Percentiles rank a stretch among this genome's conserved stretches.
Conservation (phyloP, 164 flowering plant genomes). For the Tinospora cordifolia region DNA sequence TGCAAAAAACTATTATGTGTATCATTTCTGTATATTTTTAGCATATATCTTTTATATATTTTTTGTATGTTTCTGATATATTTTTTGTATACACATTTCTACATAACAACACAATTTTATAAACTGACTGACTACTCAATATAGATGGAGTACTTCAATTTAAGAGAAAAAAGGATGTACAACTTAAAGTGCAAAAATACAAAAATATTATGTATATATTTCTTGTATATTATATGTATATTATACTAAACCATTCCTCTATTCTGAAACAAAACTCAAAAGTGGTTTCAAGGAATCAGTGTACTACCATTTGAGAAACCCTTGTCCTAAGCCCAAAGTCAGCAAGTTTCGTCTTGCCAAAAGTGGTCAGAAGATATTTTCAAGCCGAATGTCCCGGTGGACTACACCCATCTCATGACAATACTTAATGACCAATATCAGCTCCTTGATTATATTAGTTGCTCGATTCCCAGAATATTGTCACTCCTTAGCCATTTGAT, state of each 20-base stretch:
- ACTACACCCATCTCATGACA: slow-evolving; percentile 99
- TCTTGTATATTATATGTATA: too few relatives aligned
- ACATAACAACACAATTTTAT: too few relatives aligned
- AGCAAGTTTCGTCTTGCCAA: slow-evolving; percentile 83
- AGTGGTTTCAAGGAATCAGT: slow-evolving; percentile 30
- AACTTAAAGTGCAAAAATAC: too few relatives aligned
- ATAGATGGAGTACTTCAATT: too few relatives aligned
- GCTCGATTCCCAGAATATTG: slow-evolving; percentile 63
- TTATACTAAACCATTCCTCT: slow-evolving; percentile 62
- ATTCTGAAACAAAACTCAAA: slow-evolving; percentile 61
- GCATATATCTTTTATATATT: too few relatives aligned
- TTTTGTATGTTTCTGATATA: too few relatives aligned
- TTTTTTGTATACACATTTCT: too few relatives aligned
- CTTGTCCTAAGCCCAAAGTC: slow-evolving; percentile 91
- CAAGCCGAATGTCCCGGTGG: slow-evolving; percentile 91
- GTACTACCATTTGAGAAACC: slow-evolving; percentile 62
- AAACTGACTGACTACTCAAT: too few relatives aligned
- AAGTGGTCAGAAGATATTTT: slow-evolving; percentile 80
- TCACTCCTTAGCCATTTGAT: slow-evolving; percentile 62
- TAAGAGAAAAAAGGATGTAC: too few relatives aligned
- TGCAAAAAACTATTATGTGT: too few relatives aligned
- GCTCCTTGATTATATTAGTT: slow-evolving; percentile 59
- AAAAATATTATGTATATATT: too few relatives aligned
- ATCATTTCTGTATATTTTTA: too few relatives aligned
- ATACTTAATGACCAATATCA: slow-evolving; percentile 70